Conservation (phyloP, 495 filamentous ascomycete genomes). For the Penicillium flavigenum region DNA sequence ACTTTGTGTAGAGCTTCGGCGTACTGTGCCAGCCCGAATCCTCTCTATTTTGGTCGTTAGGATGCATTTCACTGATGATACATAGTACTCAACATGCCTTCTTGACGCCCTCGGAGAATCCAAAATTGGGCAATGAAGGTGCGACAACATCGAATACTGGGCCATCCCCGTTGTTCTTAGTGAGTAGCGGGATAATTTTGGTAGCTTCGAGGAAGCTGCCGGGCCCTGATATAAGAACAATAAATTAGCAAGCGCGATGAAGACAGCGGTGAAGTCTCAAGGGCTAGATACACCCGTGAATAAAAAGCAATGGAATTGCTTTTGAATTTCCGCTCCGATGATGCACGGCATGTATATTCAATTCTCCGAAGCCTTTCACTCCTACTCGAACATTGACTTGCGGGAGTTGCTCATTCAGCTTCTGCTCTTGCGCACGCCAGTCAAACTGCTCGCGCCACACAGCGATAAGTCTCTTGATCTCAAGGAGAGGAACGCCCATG, state of each 20-base stretch:
- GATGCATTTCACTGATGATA: background rate
- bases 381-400: slow-evolving; percentile 39
- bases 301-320: slow-evolving; percentile 60
- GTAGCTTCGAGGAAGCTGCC: slow-evolving; percentile 67
- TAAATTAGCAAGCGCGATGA: slow-evolving; percentile 3
- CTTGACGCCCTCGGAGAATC: slow-evolving; percentile 58
- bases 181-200: slow-evolving; percentile 60
- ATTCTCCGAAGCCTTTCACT: slow-evolving; percentile 39
- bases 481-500: slow-evolving; percentile 47
- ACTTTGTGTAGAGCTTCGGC: slow-evolving; percentile 45
- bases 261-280: background rate
- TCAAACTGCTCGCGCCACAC: slow-evolving; percentile 50
- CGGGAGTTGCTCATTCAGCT: slow-evolving; percentile 41
- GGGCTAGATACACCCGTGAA: slow-evolving; percentile 54
- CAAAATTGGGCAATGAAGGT: slow-evolving; percentile 71
- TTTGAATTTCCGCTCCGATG: slow-evolving; percentile 47
- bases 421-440: slow-evolving; percentile 46
- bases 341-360: slow-evolving; percentile 54
- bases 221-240: slow-evolving; percentile 50
- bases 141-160: slow-evolving; percentile 68
- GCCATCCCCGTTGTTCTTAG: slow-evolving; percentile 35
- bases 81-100: slow-evolving; percentile 32
- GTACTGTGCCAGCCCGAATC: slow-evolving; percentile 44
- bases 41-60: slow-evolving; percentile 29
- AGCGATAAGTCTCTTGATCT: slow-evolving; percentile 45